Percentiles rank a stretch among this genome's conserved stretches.
Evolutionary conservation across 257 asterid genomes (phyloP).

Genomic region (Perilla frutescens): DNA sequence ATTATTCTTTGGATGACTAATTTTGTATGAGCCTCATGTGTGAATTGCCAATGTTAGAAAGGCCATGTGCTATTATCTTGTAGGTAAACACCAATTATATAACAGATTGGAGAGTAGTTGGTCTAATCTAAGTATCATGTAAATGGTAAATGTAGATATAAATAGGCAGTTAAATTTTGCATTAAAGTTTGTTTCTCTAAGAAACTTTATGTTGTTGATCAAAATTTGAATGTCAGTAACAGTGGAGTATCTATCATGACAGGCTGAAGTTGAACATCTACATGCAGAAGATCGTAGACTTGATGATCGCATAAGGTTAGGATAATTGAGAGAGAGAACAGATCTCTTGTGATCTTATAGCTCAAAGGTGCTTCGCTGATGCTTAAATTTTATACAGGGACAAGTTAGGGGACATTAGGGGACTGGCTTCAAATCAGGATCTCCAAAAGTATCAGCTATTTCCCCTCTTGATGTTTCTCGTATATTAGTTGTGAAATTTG

Average conservation of each 20-base stretch:
- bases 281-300: conserved; percentile 60
- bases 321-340: conserved; percentile 10
- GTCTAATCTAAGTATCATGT: conserved; percentile 19
- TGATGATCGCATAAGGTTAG: conserved; percentile 76
- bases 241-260: conserved; percentile 34
- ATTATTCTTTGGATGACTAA: conserved; percentile 8
- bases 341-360: conserved; percentile 19
- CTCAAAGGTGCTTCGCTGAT: conserved; percentile 37
- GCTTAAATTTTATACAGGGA: conserved; percentile 55
- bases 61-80: background rate
- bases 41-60: conserved; percentile 9
- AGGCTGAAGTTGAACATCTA: conserved; percentile 65
- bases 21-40: background rate
- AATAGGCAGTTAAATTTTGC: background rate
- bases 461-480: conserved; percentile 11
- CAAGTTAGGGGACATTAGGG: conserved; percentile 58
- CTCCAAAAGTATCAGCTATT: conserved; percentile 55
- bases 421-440: conserved; percentile 49
- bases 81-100: conserved; percentile 5
- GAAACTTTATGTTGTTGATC: background rate
- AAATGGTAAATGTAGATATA: background rate
- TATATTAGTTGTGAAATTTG: conserved; percentile 23
- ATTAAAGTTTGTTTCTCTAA: background rate
- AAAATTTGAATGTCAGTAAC: conserved; percentile 4
- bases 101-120: conserved; percentile 3